Evolutionary conservation across 768 basidiomycete species (phyloP).

Genomic region (Amanita pseudoporphyria): DNA sequence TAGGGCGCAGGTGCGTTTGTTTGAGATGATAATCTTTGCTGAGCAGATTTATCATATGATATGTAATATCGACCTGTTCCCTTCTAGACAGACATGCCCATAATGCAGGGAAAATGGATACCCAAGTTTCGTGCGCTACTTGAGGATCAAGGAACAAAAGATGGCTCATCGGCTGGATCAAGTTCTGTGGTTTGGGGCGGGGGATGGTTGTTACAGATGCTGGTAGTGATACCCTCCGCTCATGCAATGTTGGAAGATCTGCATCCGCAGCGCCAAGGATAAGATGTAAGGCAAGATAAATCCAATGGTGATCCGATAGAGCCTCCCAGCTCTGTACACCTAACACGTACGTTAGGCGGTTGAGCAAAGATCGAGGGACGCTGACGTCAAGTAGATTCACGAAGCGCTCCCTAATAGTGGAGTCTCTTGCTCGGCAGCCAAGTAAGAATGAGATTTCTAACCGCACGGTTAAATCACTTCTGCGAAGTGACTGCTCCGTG

Average conservation of each 20-base stretch:
- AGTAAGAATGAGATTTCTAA: slow-evolving; percentile 90
- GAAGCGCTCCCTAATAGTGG: slow-evolving; percentile 71
- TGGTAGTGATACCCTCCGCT: slow-evolving; percentile 28
- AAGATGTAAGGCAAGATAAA: slow-evolving; percentile 82
- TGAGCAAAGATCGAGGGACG: slow-evolving; percentile 73
- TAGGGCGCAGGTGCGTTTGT: slow-evolving; percentile 83
- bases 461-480: slow-evolving; percentile 89
- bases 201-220: slow-evolving; percentile 24
- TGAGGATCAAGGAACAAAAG: slow-evolving; percentile 74
- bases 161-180: slow-evolving; percentile 74
- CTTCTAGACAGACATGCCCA: slow-evolving; percentile 81
- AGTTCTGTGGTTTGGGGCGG: slow-evolving; percentile 36
- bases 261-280: slow-evolving; percentile 57
- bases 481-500: slow-evolving; percentile 72
- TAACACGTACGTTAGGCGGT: slow-evolving; percentile 80
- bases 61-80: slow-evolving; percentile 83
- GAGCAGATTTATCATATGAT: slow-evolving; percentile 82
- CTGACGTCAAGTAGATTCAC: slow-evolving; percentile 85
- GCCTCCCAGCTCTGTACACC: slow-evolving; percentile 95
- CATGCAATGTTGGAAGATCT: slow-evolving; percentile 27
- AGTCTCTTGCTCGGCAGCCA: slow-evolving; percentile 80
- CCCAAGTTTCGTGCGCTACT: slow-evolving; percentile 77
- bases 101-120: slow-evolving; percentile 73
- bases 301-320: slow-evolving; percentile 89
- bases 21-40: slow-evolving; percentile 91